Evolutionary conservation across 164 flowering plant genomes (phyloP).

Genomic region (Liquidambar formosana): DNA sequence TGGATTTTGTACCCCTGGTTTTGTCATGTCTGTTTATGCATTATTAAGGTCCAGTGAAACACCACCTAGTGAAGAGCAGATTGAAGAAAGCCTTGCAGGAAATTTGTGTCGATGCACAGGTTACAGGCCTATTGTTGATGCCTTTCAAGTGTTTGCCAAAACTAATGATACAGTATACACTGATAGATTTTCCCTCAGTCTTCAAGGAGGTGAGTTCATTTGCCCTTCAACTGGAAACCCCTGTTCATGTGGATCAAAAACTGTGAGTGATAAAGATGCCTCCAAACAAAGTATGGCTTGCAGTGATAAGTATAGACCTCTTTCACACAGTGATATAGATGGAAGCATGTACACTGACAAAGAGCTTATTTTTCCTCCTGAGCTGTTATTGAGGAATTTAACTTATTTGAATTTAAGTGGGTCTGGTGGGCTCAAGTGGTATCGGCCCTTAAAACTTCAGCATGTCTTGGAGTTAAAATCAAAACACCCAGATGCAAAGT

Average conservation of each 20-base stretch:
- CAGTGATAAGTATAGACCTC: constrained; percentile 27
- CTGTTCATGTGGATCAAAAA: constrained; percentile 70
- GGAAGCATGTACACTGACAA: constrained; percentile 71
- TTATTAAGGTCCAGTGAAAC: constrained; percentile 69
- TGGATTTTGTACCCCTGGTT: constrained; percentile 99
- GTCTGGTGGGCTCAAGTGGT: constrained; percentile 81
- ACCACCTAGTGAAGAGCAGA: constrained; percentile 80
- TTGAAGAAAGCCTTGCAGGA: constrained; percentile 93
- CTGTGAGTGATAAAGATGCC: constrained; percentile 18
- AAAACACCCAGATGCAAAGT: constrained; percentile 74
- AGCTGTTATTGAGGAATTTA: constrained; percentile 67
- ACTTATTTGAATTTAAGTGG: constrained; percentile 63
- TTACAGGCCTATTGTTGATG: constrained; percentile 93
- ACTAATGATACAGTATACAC: constrained; percentile 69
- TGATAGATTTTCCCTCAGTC: constrained; percentile 34
- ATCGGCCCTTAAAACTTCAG: constrained; percentile 63
- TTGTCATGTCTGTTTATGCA: constrained; percentile 97
- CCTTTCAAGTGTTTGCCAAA: constrained; percentile 94
- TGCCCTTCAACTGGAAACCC: constrained; percentile 97
- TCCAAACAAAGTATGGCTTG: constrained; percentile 13
- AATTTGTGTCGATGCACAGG: constrained; percentile 99
- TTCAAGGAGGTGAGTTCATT: constrained; percentile 40
- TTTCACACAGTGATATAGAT: constrained; percentile 68
- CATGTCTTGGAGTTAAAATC: constrained; percentile 71
- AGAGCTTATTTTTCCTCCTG: constrained; percentile 97